These are phyloP conservation scores for Pisolithus microcarpus DNA, from an alignment of 768 basidiomycete species.

Conservation along the genomic window DNA sequence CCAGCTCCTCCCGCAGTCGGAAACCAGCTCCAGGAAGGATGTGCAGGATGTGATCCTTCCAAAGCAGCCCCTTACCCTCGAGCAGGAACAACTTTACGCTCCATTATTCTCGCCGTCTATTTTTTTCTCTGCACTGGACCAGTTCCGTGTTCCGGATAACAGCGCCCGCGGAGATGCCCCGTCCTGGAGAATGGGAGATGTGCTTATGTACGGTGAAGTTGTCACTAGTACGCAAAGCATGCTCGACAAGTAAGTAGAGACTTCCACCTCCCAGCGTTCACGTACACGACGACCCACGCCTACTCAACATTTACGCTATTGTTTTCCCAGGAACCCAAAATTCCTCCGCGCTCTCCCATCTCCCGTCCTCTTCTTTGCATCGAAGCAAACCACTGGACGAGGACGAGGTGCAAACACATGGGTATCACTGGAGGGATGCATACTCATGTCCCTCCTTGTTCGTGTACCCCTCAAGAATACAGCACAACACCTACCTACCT, in stretches of 20 bases:
- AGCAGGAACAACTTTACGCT: constrained; percentile 35
- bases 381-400: constrained; percentile 80
- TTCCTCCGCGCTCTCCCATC: constrained; percentile 63
- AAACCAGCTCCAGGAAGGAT: constrained; percentile 28
- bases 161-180: constrained; percentile 17
- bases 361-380: constrained; percentile 78
- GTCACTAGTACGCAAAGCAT: constrained; percentile 95
- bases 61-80: constrained; percentile 39
- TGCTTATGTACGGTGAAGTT: constrained; percentile 77
- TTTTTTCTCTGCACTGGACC: constrained; percentile 52
- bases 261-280: not conserved
- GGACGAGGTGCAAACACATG: constrained; percentile 87
- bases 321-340: constrained; percentile 56
- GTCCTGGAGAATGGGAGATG: constrained; percentile 63
- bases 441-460: constrained; percentile 49
- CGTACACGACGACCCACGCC: not conserved
- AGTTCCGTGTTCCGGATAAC: constrained; percentile 20
- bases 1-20: constrained; percentile 19
- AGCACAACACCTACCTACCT: not conserved
- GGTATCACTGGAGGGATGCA: constrained; percentile 87
- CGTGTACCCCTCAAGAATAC: constrained; percentile 13
- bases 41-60: constrained; percentile 52
- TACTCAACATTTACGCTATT: too few species aligned
- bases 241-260: constrained; percentile 70
- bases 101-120: constrained; percentile 64